Percentiles rank a stretch among this genome's conserved stretches.
Evolutionary conservation across 2,329 filamentous ascomycete species (phyloP).

Genomic region (Aureobasidium namibiae): DNA sequence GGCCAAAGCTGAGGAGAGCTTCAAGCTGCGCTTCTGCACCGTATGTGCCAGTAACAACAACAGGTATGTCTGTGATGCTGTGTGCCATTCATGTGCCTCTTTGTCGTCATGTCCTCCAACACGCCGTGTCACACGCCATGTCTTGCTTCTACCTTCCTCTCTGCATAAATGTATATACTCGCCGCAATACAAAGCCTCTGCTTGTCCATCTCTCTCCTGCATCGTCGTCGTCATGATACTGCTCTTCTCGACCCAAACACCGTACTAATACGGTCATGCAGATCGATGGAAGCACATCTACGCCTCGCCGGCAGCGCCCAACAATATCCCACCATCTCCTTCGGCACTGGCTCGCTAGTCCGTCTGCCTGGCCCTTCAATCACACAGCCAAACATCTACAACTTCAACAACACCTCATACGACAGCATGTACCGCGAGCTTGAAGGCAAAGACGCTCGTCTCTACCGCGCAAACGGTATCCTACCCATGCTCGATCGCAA

Average conservation of each 20-base stretch:
- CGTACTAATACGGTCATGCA: slow-evolving; percentile 49
- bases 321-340: slow-evolving; percentile 91
- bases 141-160: background rate
- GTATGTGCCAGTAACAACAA: slow-evolving; percentile 99
- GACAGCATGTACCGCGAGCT: slow-evolving; percentile 91
- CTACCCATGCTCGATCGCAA: slow-evolving; percentile 95
- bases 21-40: slow-evolving; percentile 92
- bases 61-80: slow-evolving; percentile 47
- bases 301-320: slow-evolving; percentile 65
- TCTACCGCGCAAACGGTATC: slow-evolving; percentile 88
- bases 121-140: background rate
- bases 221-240: background rate
- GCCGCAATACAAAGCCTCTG: slow-evolving; percentile 7
- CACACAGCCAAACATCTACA: slow-evolving; percentile 91
- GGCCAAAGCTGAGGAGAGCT: slow-evolving; percentile 45
- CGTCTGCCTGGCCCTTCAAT: slow-evolving; percentile 87
- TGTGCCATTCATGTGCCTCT: background rate
- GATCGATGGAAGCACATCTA: slow-evolving; percentile 98
- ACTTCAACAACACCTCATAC: slow-evolving; percentile 96
- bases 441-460: slow-evolving; percentile 69
- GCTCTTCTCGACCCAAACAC: background rate
- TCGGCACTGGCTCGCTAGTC: slow-evolving; percentile 91
- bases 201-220: background rate
- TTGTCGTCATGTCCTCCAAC: background rate
- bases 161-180: slow-evolving; percentile 11